Evolutionary conservation across 176 grass and related monocot species (phyloP).

Genomic region (Ensete glaucum): DNA sequence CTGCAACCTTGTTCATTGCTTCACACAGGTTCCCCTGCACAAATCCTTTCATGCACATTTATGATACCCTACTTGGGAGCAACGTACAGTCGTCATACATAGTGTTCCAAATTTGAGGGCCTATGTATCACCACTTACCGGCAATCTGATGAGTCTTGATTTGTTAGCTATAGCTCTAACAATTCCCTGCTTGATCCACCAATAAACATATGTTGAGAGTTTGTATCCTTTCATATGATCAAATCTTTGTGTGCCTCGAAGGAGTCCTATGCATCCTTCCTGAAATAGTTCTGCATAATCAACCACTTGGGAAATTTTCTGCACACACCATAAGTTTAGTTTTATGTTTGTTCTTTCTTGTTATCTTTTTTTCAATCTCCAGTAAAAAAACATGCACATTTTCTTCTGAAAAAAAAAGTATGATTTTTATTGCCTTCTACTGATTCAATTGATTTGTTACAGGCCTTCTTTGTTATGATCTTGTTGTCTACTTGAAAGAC

Average conservation of each 20-base stretch:
- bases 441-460: too few species aligned
- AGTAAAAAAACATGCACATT: too few species aligned
- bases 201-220: constrained; percentile 39
- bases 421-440: too few species aligned
- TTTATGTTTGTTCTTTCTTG: not conserved
- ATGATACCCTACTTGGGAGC: constrained; percentile 15
- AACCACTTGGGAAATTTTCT: not conserved
- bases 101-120: not conserved
- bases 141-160: constrained; percentile 34
- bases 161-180: constrained; percentile 31
- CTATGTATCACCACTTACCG: constrained; percentile 10
- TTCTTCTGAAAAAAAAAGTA: too few species aligned
- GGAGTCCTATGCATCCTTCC: constrained; percentile 40
- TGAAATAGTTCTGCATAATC: constrained; percentile 16
- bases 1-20: constrained; percentile 20
- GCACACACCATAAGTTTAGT: not conserved
- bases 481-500: too few species aligned
- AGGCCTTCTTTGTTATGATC: too few species aligned
- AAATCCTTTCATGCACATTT: constrained; percentile 20
- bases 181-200: constrained; percentile 43
- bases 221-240: constrained; percentile 33
- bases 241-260: constrained; percentile 31
- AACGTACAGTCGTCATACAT: not conserved
- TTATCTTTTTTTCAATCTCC: too few species aligned
- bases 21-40: constrained; percentile 36